phyloP scores from a whole-genome alignment of 2,329 filamentous ascomycete genomes.

The Paradendryphiella salina region DNA sequence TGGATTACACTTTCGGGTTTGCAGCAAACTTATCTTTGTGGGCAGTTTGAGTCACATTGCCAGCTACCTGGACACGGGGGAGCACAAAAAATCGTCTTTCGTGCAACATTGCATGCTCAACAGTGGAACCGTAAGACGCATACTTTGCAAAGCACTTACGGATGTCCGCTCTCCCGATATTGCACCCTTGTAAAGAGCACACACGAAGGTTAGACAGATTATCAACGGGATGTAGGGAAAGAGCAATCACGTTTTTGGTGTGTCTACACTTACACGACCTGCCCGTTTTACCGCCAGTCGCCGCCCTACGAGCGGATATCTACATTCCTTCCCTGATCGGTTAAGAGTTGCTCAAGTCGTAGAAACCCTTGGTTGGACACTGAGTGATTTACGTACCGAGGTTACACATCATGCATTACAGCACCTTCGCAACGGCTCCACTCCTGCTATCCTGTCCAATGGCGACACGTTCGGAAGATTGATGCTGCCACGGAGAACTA shows the following conservation, averaged over 20 bases:
- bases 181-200: not conserved
- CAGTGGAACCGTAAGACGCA: constrained; percentile 13
- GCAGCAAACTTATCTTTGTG: constrained; percentile 13
- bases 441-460: not conserved
- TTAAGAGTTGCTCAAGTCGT: not conserved
- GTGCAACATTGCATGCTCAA: constrained; percentile 10
- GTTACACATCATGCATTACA: constrained; percentile 2
- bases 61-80: constrained; percentile 4
- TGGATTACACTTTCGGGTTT: not conserved
- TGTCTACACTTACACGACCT: not conserved
- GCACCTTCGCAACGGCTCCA: not conserved
- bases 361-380: not conserved
- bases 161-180: not conserved
- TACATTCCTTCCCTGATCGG: not conserved
- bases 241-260: not conserved
- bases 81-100: not conserved
- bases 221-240: not conserved
- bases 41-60: constrained; percentile 5
- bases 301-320: not conserved
- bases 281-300: not conserved
- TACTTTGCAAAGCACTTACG: not conserved
- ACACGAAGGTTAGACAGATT: not conserved
- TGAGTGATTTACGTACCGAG: not conserved
- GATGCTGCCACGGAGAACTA: not conserved
- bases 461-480: constrained; percentile 1